Base-by-base conservation (phyloP, 305 asterid genomes). In the Fraxinus ornus region DNA sequence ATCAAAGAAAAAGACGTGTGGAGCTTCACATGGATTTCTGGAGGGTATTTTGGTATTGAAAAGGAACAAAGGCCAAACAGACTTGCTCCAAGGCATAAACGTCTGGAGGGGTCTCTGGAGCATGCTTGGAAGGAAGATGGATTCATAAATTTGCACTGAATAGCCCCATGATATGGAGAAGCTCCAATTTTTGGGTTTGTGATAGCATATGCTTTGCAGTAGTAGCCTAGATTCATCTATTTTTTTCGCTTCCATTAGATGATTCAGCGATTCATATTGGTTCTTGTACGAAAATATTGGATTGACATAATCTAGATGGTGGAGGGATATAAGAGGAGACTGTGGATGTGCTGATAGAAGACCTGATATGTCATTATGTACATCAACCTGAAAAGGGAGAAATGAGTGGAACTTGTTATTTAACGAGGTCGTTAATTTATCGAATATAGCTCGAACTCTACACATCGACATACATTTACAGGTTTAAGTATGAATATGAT, bases 91-190 rank as follows among this genome's bases (percentile, higher is more conserved):
- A 9, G 89, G 91, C 22, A 66, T 72, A 79, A 88, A 88, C 0
- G 88, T 86, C 72, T 86, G 79, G n/a, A 88, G 76, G 2, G 89
- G 89, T 78, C 44, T 81, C 70, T 78, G 85, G 33, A 88, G 83
- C 0, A 77, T 17, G 81, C 91, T 88, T 19, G 85, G 88, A 8
- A 73, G 79, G 37, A 86, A 24, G 26, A 80, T 75, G 39, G 88
- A 28, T 76, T 86, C 85, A 28, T 88, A 86, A 22, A 88, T 2
- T 21, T 88, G 87, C 70, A 88, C 60, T 1, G 86, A 75, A 41
- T 86, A 88, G 21, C 87, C 91, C 85, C 89, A 86, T 6, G 91
- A 84, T 36, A 88, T 73, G 1, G 89, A 82, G 81, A 88, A 75
- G 1, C 85, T 82, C 91, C 91, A 88, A 76, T 80, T 84, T 5